phyloP scores from a whole-genome alignment of 2,329 filamentous ascomycete species.

The Colletotrichum cordylinicola region DNA sequence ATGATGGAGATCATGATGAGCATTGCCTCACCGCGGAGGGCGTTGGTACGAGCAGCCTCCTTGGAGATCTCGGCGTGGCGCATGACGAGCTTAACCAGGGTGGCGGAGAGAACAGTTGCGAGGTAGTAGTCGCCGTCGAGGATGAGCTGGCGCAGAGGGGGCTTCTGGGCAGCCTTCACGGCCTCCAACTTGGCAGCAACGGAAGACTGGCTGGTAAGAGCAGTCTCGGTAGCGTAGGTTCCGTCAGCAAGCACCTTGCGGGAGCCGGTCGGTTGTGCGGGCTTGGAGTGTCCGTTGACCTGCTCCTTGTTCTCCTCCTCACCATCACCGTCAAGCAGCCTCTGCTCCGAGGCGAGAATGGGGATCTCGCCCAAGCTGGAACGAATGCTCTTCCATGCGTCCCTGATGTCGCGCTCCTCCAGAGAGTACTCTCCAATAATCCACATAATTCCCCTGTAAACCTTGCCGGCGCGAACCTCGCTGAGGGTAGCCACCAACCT shows the following conservation, averaged over 20 bases:
- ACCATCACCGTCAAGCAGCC: slow-evolving; percentile 85
- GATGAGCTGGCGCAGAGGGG: slow-evolving; percentile 91
- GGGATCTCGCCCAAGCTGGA: slow-evolving; percentile 95
- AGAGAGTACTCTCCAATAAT: slow-evolving; percentile 97
- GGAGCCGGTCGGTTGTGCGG: slow-evolving; percentile 79
- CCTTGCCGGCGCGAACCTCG: slow-evolving; percentile 95
- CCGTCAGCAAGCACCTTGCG: slow-evolving; percentile 94
- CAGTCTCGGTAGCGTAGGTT: slow-evolving; percentile 96
- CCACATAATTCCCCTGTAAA: slow-evolving; percentile 96
- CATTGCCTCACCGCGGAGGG: slow-evolving; percentile 95
- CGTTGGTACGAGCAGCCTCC: slow-evolving; percentile 87
- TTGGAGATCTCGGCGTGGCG: slow-evolving; percentile 92
- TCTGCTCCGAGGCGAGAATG: slow-evolving; percentile 93
- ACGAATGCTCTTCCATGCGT: slow-evolving; percentile 96
- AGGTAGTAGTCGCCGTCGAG: slow-evolving; percentile 98
- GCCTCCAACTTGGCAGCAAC: slow-evolving; percentile 92
- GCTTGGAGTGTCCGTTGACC: slow-evolving; percentile 80
- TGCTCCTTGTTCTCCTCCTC: slow-evolving; percentile 67
- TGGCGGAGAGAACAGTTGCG: slow-evolving; percentile 92
- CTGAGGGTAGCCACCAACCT: slow-evolving; percentile 88
- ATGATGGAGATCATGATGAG: slow-evolving; percentile 99
- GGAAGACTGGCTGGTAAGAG: slow-evolving; percentile 89
- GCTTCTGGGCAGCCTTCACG: slow-evolving; percentile 96
- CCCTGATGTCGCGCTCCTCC: slow-evolving; percentile 91
- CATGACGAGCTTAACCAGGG: slow-evolving; percentile 97